Base-by-base conservation (phyloP, 371 early-diverging fungal species). In the Dichotomocladium elegans region DNA sequence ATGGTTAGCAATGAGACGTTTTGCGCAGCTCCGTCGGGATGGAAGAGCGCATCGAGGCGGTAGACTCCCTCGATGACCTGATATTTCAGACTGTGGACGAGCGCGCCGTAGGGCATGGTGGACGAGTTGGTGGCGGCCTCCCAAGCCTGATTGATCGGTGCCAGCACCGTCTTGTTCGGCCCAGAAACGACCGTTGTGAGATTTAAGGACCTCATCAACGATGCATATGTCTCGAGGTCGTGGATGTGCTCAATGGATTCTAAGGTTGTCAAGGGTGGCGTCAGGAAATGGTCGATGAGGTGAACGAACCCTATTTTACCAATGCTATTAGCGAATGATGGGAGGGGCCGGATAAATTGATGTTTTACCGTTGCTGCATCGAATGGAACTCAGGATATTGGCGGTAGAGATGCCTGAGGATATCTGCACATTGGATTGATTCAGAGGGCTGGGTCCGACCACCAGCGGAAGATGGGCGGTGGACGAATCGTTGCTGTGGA, bases 321-420 rank as follows among this genome's bases (percentile, higher is more conserved):
- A 50, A 4, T 3, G 40, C 3, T 21, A 51, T 27, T n/a, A 41
- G 41, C 17, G 29, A 26, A 15, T 15, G 27, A 17, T n/a, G 24
- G 17, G 48, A 37, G 35, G 37, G 5, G n/a, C 19, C 24, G 30
- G 31, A 44, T 17, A 5, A 5, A 37, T 25, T 51, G 28, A 29
- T 24, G 31, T 10, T 50, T 53, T 64, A 64, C 68, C 68, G 45
- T 68, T 68, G 33, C 56, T 58, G 50, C 64, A 68, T 11, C 34
- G 35, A 21, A 60, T 60, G 35, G 59, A 33, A 14, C 41, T 47
- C 11, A 29, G 33, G 3, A 55, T 33, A 47, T 57, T 55, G 27
- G 61, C 64, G 21, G 55, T 58, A 29, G 29, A 34, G 1, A 52
- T 22, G 10, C 68, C 68, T n/a, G 56, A 55, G 12, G 51, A n/a